Evolutionary conservation across 2,329 filamentous ascomycete genomes (phyloP), one percentile per base, ranked within the genome.

Genomic region (Exophiala spinifera): DNA sequence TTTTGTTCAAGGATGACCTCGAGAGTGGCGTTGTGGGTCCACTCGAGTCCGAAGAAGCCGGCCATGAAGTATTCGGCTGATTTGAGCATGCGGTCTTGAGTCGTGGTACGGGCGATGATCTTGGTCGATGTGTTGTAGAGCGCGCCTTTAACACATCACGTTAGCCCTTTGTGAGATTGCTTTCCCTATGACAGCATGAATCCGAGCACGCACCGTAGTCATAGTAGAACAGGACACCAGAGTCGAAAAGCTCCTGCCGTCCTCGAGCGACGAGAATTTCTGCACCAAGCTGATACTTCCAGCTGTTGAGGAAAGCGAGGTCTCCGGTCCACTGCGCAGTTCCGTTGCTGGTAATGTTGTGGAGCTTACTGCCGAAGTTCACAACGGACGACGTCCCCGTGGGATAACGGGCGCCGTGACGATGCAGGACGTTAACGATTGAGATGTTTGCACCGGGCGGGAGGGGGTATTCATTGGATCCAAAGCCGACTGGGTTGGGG

Each of bases 41-140:
- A 91, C 44, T 86, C 80, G 0, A 44, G 19, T 7, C 87, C 87
- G 65, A 91, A 91, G 73, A 91, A 91, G 0, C 88, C 88, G 4
- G 87, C 85, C 66, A 90, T 72, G 70, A 89, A 91, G 69, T 91
- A 87, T 69, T 91, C 87, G 2, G 87, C 87, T 36, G 80, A 86
- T 67, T 90, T 85, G 19, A 87, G 74, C 87, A 91, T 91, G 20
- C 88, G 82, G 65, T 88, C 83, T 67, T 91, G 86, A 1, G 87
- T 1, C 87, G 89, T 1, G 86, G 89, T 23, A 87, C 79, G 14
- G 83, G 28, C 86, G 53, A 90, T 81, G 56, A 91, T 83, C 71
- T 88, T 90, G 69, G 78, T 85, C 52, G 81, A 79, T 4, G 87
- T 82, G 62, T 89, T 86, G 64, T 89, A 89, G 19, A 91, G 72